Evolutionary conservation across 2,329 filamentous ascomycete species (phyloP).

Genomic region (Verticillium klebahnii): DNA sequence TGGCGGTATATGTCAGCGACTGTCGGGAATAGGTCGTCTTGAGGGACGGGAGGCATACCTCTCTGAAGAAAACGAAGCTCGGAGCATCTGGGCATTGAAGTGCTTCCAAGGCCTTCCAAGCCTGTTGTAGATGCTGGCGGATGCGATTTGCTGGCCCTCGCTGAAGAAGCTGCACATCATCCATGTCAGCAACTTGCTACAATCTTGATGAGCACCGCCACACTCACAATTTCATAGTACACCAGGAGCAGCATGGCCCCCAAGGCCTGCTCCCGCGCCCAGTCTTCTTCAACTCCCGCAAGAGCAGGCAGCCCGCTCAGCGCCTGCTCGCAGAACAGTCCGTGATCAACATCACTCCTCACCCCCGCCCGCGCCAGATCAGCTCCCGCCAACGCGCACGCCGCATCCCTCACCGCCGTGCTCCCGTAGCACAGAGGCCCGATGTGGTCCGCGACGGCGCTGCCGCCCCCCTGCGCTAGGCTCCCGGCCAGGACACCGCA

Average conservation of each 20-base stretch:
- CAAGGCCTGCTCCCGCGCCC: slow-evolving; percentile 8
- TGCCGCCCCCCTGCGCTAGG: neutral
- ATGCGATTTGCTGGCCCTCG: slow-evolving; percentile 4
- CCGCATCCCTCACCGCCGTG: slow-evolving; percentile 8
- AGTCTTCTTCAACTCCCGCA: slow-evolving; percentile 5
- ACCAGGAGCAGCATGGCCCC: slow-evolving; percentile 9
- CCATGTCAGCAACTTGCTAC: neutral
- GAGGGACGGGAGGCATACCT: neutral
- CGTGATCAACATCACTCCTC: slow-evolving; percentile 7
- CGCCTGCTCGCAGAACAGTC: slow-evolving; percentile 7
- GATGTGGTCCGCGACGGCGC: slow-evolving; percentile 7
- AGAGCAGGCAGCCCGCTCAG: slow-evolving; percentile 5
- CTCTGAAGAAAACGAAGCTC: slow-evolving; percentile 9
- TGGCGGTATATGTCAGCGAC: neutral
- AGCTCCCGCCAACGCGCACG: slow-evolving; percentile 10
- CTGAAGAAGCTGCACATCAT: slow-evolving; percentile 5
- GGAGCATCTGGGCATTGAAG: slow-evolving; percentile 2
- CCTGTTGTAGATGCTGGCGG: slow-evolving; percentile 7
- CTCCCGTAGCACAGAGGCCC: slow-evolving; percentile 7
- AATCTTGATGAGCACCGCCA: fast-evolving
- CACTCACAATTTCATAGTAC: slow-evolving; percentile 11
- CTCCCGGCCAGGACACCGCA: slow-evolving; percentile 3
- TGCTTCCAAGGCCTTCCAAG: slow-evolving; percentile 7
- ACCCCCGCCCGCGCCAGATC: slow-evolving; percentile 8
- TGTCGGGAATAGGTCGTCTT: neutral